A percentile compares a stretch with the other conserved stretches of the same genome.
Conservation (phyloP, 2,329 filamentous ascomycete species). For the Lachnellula arida region DNA sequence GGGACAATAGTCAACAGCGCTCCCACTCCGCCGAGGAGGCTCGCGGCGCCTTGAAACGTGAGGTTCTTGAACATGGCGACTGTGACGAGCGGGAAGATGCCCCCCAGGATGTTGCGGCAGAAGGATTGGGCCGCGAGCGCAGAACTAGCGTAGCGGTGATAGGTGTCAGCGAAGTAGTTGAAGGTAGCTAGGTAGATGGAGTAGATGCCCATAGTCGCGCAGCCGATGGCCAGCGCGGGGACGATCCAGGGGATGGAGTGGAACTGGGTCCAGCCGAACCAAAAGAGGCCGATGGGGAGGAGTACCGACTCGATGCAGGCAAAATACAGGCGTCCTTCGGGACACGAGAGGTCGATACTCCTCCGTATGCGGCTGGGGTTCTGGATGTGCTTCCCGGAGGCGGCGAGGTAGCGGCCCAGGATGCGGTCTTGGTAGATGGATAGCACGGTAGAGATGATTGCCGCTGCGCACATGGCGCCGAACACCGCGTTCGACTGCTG, state of each 20-base stretch:
- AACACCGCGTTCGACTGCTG: slow-evolving; percentile 70
- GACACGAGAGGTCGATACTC: slow-evolving; percentile 39
- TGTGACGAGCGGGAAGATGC: slow-evolving; percentile 75
- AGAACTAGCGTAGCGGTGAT: slow-evolving; percentile 78
- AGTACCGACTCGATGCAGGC: slow-evolving; percentile 70
- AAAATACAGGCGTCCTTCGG: slow-evolving; percentile 80
- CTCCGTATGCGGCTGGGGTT: slow-evolving; percentile 14
- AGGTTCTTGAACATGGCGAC: slow-evolving; percentile 67
- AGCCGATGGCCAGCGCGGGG: slow-evolving; percentile 63
- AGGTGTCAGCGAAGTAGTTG: slow-evolving; percentile 88
- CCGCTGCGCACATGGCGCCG: slow-evolving; percentile 63
- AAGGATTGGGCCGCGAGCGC: slow-evolving; percentile 83
- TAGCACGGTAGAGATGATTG: slow-evolving; percentile 60
- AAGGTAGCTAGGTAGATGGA: slow-evolving; percentile 84
- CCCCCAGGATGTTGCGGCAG: slow-evolving; percentile 78
- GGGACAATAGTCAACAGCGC: slow-evolving; percentile 70
- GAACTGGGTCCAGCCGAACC: slow-evolving; percentile 61
- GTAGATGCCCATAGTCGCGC: slow-evolving; percentile 82
- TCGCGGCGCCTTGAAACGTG: slow-evolving; percentile 66
- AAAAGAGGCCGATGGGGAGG: slow-evolving; percentile 75
- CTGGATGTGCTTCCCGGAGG: slow-evolving; percentile 17
- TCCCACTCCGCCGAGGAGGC: slow-evolving; percentile 68
- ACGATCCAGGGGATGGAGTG: slow-evolving; percentile 65
- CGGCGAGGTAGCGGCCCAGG: slow-evolving; percentile 43
- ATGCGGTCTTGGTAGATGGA: slow-evolving; percentile 70